Percentiles rank a stretch among this genome's conserved stretches.
These are phyloP conservation scores for Saccharum officinarum DNA, from an alignment of 176 grass and related monocot species.

Conservation along the genomic window DNA sequence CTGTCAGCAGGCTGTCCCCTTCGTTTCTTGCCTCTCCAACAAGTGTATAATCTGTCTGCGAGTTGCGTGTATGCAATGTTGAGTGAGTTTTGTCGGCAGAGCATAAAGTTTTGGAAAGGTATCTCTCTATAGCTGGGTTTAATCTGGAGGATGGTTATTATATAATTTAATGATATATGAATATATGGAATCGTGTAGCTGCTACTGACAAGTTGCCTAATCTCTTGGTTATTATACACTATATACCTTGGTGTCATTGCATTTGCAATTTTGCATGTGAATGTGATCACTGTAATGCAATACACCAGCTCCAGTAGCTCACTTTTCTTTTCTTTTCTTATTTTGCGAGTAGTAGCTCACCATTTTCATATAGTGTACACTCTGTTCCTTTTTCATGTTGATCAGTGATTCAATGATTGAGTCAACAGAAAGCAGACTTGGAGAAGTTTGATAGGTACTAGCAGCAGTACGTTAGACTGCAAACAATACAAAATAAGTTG, in stretches of 20 bases:
- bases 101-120: slow-evolving; percentile 30
- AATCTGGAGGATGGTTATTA: slow-evolving; percentile 15
- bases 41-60: slow-evolving; percentile 29
- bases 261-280: background rate
- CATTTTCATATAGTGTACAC: background rate
- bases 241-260: background rate
- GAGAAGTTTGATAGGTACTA: background rate
- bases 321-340: background rate
- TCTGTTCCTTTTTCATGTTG: background rate
- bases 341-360: no score
- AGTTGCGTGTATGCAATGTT: slow-evolving; percentile 36
- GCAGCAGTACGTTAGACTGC: no score
- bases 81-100: slow-evolving; percentile 33
- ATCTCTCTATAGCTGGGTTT: slow-evolving; percentile 14
- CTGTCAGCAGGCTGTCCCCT: slow-evolving; percentile 16
- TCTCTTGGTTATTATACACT: background rate
- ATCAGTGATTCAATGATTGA: background rate
- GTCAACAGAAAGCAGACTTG: slow-evolving; percentile 19
- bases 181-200: background rate
- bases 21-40: background rate
- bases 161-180: background rate
- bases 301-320: background rate
- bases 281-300: background rate
- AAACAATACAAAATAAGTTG: background rate
- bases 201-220: background rate